Base-by-base conservation (phyloP, 352 stramenopile species). In the Phytopythium oedochilum region DNA sequence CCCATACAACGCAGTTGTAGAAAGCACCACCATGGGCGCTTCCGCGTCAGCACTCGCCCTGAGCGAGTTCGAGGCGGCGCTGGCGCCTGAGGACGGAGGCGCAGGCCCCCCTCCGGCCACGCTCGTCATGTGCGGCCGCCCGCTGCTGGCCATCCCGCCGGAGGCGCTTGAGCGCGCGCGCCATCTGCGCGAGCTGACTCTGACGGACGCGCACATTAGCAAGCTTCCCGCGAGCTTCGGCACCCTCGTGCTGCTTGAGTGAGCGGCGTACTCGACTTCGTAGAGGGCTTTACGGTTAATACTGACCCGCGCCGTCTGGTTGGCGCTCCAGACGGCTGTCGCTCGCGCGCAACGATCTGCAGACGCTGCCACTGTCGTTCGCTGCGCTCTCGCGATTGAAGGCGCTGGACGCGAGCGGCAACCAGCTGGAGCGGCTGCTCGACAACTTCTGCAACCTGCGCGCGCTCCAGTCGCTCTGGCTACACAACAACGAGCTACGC, bases 291-390 rank as follows among this genome's bases (percentile, higher is more conserved):
- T 10, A 11, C 29, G 5, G 29, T 34, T 5, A 10, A 14, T 38
- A 31, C 20, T 62, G 4, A 55, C 48, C 3, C n/a, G 2, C 44
- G 40, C 1, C 23, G n/a, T n/a, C 44, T 47, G 2, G 17, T 17
- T 54, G 8, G 35, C n/a, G 28, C 39, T 55, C 5, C 49, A 86
- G 75, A 60, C 64, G 67, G 11, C 42, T 87, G 8, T 83, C 73
- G 18, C 67, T 87, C 5, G 64, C 76, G 23, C 53, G 65, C 0
- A 87, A 87, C 48, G 54, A 83, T 57, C 50, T 87, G 0, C 71
- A 83, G 57, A 64, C 69, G 29, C 64, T 87, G 11, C 76, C 76
- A 20, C 59, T 87, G 22, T 87, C 76, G 11, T 83, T 87, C 38
- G 61, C 74, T 25, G 64, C 81, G 26, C 63, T 87, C 5, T 35